phyloP scores from a whole-genome alignment of 78 protist genomes.

The Guillardia theta region DNA sequence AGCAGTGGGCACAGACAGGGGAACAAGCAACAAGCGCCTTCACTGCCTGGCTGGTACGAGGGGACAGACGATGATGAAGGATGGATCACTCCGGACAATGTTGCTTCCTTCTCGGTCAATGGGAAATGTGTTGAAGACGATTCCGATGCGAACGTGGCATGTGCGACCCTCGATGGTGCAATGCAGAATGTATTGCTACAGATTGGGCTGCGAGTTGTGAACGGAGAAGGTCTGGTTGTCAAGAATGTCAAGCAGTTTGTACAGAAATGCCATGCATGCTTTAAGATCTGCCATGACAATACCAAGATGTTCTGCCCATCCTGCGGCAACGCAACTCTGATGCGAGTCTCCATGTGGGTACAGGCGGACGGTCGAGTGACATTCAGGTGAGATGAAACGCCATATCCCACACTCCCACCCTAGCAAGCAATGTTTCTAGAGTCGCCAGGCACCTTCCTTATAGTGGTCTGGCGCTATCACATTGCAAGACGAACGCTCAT shows the following conservation, averaged over 20 bases:
- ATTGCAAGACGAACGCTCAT: too few species aligned
- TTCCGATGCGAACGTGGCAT: conserved; percentile 51
- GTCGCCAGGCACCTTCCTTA: background rate
- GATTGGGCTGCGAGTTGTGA: conserved; percentile 68
- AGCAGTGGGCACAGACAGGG: too few species aligned
- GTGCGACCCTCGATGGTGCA: conserved; percentile 82
- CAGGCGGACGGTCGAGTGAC: conserved; percentile 50
- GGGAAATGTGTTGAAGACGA: background rate
- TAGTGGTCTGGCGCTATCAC: background rate
- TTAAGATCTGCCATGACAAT: conserved; percentile 50
- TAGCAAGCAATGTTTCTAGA: background rate
- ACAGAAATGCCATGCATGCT: conserved; percentile 82
- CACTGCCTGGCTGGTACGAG: conserved; percentile 17
- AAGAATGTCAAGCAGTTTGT: conserved; percentile 69
- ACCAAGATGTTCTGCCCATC: conserved; percentile 59
- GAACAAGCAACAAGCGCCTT: background rate
- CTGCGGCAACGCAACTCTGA: conserved; percentile 69
- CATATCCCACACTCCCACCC: too few species aligned
- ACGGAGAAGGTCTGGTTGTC: conserved; percentile 73
- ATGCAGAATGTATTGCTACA: conserved; percentile 61
- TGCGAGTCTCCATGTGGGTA: conserved; percentile 33
- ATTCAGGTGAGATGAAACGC: background rate
- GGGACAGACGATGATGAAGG: conserved; percentile 43
- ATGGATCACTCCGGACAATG: conserved; percentile 85
- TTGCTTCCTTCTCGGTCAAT: background rate